A percentile compares a stretch with the other conserved stretches of the same genome.
Evolutionary conservation across 331 rosid genomes (phyloP).

Genomic region (Malus hybrid): DNA sequence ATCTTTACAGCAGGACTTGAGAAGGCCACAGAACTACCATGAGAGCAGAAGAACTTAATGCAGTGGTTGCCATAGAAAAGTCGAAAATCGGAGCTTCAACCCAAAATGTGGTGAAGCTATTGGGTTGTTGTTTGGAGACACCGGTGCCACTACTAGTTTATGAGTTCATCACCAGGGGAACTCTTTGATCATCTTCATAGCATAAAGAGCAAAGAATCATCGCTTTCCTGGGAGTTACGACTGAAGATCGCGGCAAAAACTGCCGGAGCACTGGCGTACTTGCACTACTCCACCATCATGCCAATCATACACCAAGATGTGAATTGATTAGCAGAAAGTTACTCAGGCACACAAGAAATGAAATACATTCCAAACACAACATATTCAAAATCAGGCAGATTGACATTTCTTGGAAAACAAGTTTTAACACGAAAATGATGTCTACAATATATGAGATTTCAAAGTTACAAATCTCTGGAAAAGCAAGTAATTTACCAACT

Average conservation of each 20-base stretch:
- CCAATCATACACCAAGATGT: constrained; percentile 12
- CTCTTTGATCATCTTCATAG: background rate
- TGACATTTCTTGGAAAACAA: background rate
- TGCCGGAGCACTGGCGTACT: constrained; percentile 3
- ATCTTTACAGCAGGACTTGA: background rate
- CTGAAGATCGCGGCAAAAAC: background rate
- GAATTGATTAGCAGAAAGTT: background rate
- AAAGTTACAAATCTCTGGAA: background rate
- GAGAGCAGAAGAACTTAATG: background rate
- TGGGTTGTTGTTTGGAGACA: constrained; percentile 5
- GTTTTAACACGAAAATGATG: background rate
- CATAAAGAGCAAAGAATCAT: background rate
- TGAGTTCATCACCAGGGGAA: background rate
- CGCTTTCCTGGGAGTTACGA: background rate
- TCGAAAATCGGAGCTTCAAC: background rate
- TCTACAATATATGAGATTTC: constrained; percentile 1
- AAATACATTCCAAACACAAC: background rate
- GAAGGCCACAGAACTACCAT: background rate
- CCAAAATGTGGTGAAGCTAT: constrained; percentile 4
- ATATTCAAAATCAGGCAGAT: background rate
- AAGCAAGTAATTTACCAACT: background rate
- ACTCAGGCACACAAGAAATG: background rate
- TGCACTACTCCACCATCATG: background rate
- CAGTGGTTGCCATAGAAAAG: background rate
- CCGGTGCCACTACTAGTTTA: background rate